Conservation (phyloP, 1,284 basidiomycete genomes). For the Cutaneotrichosporon dermatis region DNA sequence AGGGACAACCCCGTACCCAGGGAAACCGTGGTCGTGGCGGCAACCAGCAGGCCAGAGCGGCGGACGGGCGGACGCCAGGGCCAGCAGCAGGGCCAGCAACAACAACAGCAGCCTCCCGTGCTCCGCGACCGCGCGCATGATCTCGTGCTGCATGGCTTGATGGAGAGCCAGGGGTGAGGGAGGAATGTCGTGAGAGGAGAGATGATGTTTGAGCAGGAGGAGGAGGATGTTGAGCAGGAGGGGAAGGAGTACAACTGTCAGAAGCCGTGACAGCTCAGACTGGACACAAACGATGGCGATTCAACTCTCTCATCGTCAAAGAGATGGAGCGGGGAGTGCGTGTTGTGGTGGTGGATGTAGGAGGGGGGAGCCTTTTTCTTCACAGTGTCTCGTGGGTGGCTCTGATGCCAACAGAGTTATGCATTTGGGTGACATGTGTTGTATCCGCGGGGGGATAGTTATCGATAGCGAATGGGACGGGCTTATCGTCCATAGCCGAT, state of each 20-base stretch:
- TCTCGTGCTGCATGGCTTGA: neutral
- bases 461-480: neutral
- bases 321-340: slow-evolving; percentile 13
- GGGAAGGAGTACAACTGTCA: neutral
- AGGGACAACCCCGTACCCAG: neutral
- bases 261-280: neutral
- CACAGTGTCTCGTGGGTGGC: slow-evolving; percentile 1
- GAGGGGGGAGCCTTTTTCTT: slow-evolving; percentile 6
- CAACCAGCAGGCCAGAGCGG: neutral
- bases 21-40: slow-evolving; percentile 2
- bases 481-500: neutral
- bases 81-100: slow-evolving; percentile 6
- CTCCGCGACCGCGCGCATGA: slow-evolving; percentile 10
- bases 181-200: neutral
- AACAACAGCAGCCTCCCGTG: neutral
- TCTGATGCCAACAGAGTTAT: slow-evolving; percentile 18
- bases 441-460: too few relatives aligned
- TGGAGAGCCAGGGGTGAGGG: neutral
- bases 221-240: neutral
- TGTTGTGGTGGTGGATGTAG: neutral
- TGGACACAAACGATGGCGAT: slow-evolving; percentile 14
- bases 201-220: neutral
- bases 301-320: slow-evolving; percentile 18
- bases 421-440: slow-evolving; percentile 2
- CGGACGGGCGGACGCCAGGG: slow-evolving; percentile 5